Conservation (phyloP, 768 basidiomycete genomes). For the Suillus placidus region DNA sequence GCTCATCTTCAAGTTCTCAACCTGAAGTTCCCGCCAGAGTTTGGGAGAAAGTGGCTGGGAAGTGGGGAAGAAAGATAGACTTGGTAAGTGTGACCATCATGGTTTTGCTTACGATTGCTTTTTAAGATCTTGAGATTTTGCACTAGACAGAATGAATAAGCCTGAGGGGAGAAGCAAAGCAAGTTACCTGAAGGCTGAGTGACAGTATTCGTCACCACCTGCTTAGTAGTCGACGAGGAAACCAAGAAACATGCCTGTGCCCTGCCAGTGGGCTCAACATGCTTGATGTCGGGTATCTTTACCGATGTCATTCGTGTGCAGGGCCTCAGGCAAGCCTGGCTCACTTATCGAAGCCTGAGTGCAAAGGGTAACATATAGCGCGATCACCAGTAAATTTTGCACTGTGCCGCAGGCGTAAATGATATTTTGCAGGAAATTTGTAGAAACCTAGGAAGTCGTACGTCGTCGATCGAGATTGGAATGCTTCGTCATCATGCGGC, state of each 20-base stretch:
- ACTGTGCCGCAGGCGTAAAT: too few relatives aligned
- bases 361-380: too few relatives aligned
- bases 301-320: not conserved
- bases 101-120: too few relatives aligned
- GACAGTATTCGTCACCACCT: not conserved
- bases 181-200: too few relatives aligned
- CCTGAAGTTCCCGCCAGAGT: not conserved
- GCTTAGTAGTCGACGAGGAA: not conserved
- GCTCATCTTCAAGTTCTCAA: not conserved
- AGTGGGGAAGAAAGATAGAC: not conserved
- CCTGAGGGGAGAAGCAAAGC: too few relatives aligned
- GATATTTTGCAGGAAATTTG: not conserved
- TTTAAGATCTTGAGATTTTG: too few relatives aligned
- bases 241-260: not conserved
- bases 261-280: not conserved
- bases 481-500: not conserved
- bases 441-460: not conserved
- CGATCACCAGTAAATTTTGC: too few relatives aligned
- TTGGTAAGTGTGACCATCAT: not conserved
- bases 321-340: not conserved
- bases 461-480: not conserved
- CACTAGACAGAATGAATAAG: too few relatives aligned
- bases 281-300: not conserved
- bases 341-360: not conserved
- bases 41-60: not conserved